Base-by-base conservation (phyloP, 2,329 filamentous ascomycete species). In the Colletotrichum kahawae region DNA sequence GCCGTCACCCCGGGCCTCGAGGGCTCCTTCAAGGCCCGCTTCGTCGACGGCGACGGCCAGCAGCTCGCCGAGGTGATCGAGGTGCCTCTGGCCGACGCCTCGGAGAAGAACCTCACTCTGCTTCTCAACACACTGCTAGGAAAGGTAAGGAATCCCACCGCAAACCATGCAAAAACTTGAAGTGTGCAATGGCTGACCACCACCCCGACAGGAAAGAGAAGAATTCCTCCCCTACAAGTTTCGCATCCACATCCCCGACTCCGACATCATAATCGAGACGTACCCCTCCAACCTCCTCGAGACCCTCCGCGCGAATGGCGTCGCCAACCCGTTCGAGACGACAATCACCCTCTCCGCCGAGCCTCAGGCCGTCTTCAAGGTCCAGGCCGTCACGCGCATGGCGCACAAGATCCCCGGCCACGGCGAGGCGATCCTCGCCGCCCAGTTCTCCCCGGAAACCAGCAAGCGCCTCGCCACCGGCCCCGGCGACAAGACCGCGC, bases 281-380 rank as follows among this genome's bases (percentile, higher is more conserved):
- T 91, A 90, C 78, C 90, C 90, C 1, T 84, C 86, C 74, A 89
- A 92, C 76, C 86, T 92, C 5, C 85, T 90, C 18, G 85, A 86
- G 34, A 86, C 91, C 18, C 84, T 92, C n/a, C 86, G 85, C 29
- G 86, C 84, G 76, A 88, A 92, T 86, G 89, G 90, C 71, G 87
- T 92, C 71, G 86, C 88, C 54, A 91, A 90, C 77, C 89, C 90
- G 0, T 91, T 90, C 77, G 90, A 92, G 80, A 89, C 85, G 7
- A 88, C 86, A 0, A 83, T 89, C 63, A 88, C 89, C 3, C 87
- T 93, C 31, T 89, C 88, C 48, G 91, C 91, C 57, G 91, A 92
- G 80, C 96, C 97, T 0, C 96, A 99, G 84, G 95, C 96, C 27
- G 94, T 98, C 1, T 98, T 98, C 88, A 93, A 94, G 80, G 97